These are phyloP conservation scores for Populus tremula DNA, from an alignment of 345 rosid genomes.

Conservation along the genomic window DNA sequence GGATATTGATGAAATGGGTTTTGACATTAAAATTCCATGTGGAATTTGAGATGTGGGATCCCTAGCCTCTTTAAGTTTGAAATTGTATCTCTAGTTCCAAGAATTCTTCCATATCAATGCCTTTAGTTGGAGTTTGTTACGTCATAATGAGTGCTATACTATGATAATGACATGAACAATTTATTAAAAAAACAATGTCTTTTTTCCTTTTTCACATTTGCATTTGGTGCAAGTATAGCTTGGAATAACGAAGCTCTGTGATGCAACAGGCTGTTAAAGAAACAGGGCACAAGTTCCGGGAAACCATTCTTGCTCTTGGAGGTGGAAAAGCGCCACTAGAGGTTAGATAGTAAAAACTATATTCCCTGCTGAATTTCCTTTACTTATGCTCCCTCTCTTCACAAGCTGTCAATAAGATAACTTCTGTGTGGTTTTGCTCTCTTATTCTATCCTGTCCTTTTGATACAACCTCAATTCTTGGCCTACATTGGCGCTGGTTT, in stretches of 20 bases:
- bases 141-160: neutral
- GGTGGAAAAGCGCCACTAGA: conserved; percentile 85
- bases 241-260: conserved; percentile 2
- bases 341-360: conserved; percentile 34
- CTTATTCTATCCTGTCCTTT: too few species aligned
- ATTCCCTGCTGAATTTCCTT: neutral
- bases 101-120: neutral
- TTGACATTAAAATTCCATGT: too few species aligned
- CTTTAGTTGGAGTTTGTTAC: neutral
- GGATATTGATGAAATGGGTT: too few species aligned
- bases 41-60: too few species aligned
- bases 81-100: neutral
- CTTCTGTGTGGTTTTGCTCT: neutral
- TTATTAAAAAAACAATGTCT: too few species aligned
- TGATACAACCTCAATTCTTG: too few species aligned
- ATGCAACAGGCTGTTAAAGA: conserved; percentile 72
- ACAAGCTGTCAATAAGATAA: neutral
- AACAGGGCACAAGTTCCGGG: conserved; percentile 69
- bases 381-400: neutral
- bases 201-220: neutral
- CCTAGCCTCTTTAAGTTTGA: too few species aligned
- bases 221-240: neutral
- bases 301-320: conserved; percentile 88
- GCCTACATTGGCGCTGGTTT: too few species aligned
- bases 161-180: neutral